Base-by-base conservation (phyloP, 257 asterid genomes). In the Perilla frutescens region DNA sequence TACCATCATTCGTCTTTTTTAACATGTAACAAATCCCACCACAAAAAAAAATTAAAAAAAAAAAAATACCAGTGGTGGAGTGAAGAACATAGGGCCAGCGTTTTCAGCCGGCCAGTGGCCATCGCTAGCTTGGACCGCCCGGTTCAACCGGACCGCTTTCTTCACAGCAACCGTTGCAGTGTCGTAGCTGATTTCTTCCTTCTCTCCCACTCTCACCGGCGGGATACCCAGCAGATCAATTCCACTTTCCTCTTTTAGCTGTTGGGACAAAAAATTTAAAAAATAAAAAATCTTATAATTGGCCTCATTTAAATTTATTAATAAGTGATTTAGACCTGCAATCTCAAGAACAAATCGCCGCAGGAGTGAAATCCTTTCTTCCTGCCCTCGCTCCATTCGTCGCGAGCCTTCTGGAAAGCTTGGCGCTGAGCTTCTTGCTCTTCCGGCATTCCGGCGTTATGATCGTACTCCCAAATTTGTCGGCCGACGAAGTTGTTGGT, bases 51-150 rank as follows among this genome's bases (percentile, higher is more conserved):
- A 5, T 4, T 4, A 11, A n/a, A 11, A 64, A 43, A 9, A 9
- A 8, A 7, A 31, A 14, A 8, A 39, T 83, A 77, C 84, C 55
- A 80, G 26, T 62, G 82, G 84, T 3, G 86, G 85, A 61, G 81
- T 75, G 77, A 88, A 90, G 68, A 90, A 88, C 87, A 90, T 59
- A 0, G 93, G 90, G 3, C 96, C 96, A 0, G 89, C 90, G 68
- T 85, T 88, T 67, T 88, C 93, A 10, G 96, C 90, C 1, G 96
- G 96, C 96, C 96, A 88, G 10, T 90, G 96, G 10, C 96, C 96
- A 20, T 90, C 93, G 7, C 83, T 84, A 3, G 92, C 91, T 82
- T 90, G 96, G 50, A 90, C 72, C 2, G 96, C 92, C 31, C 89
- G 84, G 62, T 82, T 82, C 6, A 87, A 61, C 10, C 82, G 68